These are phyloP conservation scores for Tubosaeta sp. DNA, from an alignment of 768 basidiomycete species.

Conservation along the genomic window DNA sequence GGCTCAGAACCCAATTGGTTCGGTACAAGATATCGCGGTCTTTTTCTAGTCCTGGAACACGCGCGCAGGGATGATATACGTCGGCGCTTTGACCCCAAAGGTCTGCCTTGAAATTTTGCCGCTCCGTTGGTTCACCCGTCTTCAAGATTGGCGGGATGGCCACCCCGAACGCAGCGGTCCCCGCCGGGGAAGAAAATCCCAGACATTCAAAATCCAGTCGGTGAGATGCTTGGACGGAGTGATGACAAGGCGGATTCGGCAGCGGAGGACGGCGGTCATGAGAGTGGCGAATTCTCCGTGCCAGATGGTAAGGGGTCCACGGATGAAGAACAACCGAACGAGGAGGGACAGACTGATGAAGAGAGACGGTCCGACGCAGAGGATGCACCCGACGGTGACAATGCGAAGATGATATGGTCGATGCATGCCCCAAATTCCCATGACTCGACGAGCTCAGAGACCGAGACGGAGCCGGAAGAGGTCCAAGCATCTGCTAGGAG, in stretches of 20 bases:
- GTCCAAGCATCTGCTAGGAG: background rate
- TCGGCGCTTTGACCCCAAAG: constrained; percentile 10
- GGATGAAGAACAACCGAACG: background rate
- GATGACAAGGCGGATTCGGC: constrained; percentile 10
- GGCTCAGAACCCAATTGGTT: constrained; percentile 23
- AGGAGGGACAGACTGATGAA: background rate
- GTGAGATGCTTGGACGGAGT: constrained; percentile 14
- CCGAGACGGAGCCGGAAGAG: background rate
- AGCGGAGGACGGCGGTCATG: constrained; percentile 5
- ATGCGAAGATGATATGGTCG: background rate
- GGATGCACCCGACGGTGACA: background rate
- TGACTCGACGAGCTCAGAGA: background rate
- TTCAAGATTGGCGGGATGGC: constrained; percentile 4
- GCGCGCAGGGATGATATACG: background rate
- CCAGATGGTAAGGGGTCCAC: constrained; percentile 1
- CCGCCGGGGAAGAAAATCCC: background rate
- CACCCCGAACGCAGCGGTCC: constrained; percentile 10
- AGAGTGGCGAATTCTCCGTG: constrained; percentile 4
- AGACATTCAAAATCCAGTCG: constrained; percentile 8
- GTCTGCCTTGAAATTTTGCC: background rate
- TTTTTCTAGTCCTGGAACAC: constrained; percentile 11
- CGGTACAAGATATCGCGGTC: constrained; percentile 13
- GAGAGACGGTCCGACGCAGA: background rate
- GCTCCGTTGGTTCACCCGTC: constrained; percentile 5
- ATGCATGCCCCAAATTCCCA: background rate